Base-by-base conservation (phyloP, 1,284 basidiomycete species). In the Entoloma clypeatum region DNA sequence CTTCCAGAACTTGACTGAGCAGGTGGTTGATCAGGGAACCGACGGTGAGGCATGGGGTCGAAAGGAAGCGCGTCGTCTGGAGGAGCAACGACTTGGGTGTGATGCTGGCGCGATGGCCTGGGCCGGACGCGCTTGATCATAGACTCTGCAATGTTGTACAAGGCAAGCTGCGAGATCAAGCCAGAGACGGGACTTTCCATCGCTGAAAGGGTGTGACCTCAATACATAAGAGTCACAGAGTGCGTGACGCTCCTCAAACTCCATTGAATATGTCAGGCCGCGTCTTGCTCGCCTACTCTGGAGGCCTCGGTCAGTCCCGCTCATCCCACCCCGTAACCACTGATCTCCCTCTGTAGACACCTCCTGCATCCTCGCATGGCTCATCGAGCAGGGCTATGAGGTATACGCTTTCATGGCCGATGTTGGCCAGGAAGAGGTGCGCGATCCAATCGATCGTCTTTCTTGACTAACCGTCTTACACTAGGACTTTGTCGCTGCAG, bases 351-450 rank as follows among this genome's bases (percentile, higher is more conserved):
- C 29, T 48, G 27, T 55, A 92, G 92, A 97, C 68, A 96, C 93
- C 26, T 95, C 92, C 26, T 96, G 92, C 67, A 97, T 97, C 68
- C 82, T 96, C 56, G 89, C 89, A 41, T 96, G 92, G 92, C 74
- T 96, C 67, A 95, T 98, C 65, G 94, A 99, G 65, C 77, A 98
- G 64, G 93, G 92, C 42, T 98, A 98, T 70, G 91, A 98, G 60
- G 95, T 98, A 51, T 83, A 90, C 55, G 92, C 94, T 28, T 99
- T 95, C 79, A 96, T 99, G 93, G 94, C 94, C 37, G 92, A 98
- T 71, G 92, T 98, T 52, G 95, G 95, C 21, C 95, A 98, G 67
- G 93, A 98, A 67, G 95, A 99, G 76, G 90, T 83, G 45, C 40
- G 67, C 53, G 32, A 10, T 13, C 45, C 22, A 23, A 24, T 1